phyloP scores from a whole-genome alignment of 1,284 basidiomycete species.

The Heterobasidion annosum region DNA sequence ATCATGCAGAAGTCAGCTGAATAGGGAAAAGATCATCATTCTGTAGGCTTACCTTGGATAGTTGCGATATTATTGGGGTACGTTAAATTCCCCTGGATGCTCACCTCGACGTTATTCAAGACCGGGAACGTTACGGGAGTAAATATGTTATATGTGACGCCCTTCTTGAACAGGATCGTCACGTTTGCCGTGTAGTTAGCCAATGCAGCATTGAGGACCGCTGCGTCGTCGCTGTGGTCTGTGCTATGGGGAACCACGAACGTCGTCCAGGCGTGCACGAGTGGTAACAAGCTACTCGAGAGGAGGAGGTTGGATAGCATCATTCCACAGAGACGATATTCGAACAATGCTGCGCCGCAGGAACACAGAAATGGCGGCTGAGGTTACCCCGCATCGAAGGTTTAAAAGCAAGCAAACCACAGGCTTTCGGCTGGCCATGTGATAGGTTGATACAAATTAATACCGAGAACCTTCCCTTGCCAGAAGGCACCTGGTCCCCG shows the following conservation, averaged over 20 bases:
- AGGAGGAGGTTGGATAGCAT: background rate
- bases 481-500: no score
- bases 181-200: conserved; percentile 32
- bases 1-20: background rate
- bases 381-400: no score
- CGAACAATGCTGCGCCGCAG: no score
- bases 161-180: conserved; percentile 47
- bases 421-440: no score
- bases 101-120: conserved; percentile 47
- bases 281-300: background rate
- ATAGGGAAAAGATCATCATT: background rate
- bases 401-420: no score
- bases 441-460: no score
- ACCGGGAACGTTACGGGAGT: conserved; percentile 46
- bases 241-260: conserved; percentile 40
- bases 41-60: conserved; percentile 34
- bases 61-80: conserved; percentile 44
- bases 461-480: no score
- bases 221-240: conserved; percentile 40
- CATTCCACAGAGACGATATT: background rate
- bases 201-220: conserved; percentile 32
- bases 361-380: no score
- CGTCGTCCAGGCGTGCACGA: conserved; percentile 31
- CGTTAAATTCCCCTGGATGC: conserved; percentile 49
- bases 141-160: conserved; percentile 49